A percentile compares a stretch with the other conserved stretches of the same genome.
These are phyloP conservation scores for Gossypium mustelinum DNA, from an alignment of 345 rosid genomes.

Conservation along the genomic window DNA sequence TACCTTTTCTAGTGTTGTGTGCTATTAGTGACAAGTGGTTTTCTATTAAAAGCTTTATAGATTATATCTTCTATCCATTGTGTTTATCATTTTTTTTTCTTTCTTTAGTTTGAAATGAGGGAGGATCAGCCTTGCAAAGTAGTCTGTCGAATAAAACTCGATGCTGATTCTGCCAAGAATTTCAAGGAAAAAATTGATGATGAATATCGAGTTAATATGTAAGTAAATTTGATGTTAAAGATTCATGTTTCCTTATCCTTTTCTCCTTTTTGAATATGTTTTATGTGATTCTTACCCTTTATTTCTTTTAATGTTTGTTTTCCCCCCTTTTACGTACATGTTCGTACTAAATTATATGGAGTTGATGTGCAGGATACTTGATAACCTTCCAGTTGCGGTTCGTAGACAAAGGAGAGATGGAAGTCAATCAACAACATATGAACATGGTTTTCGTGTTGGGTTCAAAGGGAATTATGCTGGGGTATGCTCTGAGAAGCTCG, in stretches of 20 bases:
- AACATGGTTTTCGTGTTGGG: slow-evolving; percentile 94
- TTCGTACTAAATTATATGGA: slow-evolving; percentile 12
- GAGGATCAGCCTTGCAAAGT: slow-evolving; percentile 81
- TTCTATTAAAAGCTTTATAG: background rate
- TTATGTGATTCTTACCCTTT: background rate
- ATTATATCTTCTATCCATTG: background rate
- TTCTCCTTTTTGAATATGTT: background rate
- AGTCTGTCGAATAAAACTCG: slow-evolving; percentile 55
- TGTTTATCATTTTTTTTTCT: slow-evolving; percentile 11
- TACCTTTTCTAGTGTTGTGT: slow-evolving; percentile 2
- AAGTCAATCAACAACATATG: slow-evolving; percentile 73
- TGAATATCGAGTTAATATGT: slow-evolving; percentile 92
- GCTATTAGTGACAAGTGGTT: slow-evolving; percentile 1
- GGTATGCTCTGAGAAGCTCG: slow-evolving; percentile 39
- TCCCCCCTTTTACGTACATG: background rate
- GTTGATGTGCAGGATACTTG: slow-evolving; percentile 71
- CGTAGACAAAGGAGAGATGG: slow-evolving; percentile 92
- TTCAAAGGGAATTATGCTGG: slow-evolving; percentile 93
- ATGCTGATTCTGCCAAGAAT: slow-evolving; percentile 70
- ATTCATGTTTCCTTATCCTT: slow-evolving; percentile 1
- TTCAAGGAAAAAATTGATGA: slow-evolving; percentile 95
- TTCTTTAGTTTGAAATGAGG: slow-evolving; percentile 75
- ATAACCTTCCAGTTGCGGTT: slow-evolving; percentile 98
- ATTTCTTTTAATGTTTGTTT: background rate
- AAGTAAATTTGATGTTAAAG: slow-evolving; percentile 25